These are phyloP conservation scores for Terana coerulea DNA, from an alignment of 768 basidiomycete genomes.

Conservation along the genomic window DNA sequence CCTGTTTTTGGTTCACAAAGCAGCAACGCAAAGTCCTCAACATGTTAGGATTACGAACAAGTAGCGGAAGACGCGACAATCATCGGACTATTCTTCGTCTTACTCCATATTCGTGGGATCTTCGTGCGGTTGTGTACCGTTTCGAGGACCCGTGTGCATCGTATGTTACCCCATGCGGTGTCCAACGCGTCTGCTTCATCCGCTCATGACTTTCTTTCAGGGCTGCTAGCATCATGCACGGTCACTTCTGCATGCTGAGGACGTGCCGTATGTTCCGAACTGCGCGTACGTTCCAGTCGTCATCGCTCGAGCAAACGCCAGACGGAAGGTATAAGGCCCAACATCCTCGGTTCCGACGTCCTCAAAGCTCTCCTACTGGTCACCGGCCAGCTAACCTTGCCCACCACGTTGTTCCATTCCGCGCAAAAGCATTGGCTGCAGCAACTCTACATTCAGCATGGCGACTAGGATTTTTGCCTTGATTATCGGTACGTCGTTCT, in stretches of 20 bases:
- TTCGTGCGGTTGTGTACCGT: constrained; percentile 1
- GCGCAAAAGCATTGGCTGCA: neutral
- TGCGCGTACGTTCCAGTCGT: neutral
- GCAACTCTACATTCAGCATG: constrained; percentile 27
- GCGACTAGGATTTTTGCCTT: constrained; percentile 55
- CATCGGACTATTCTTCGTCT: neutral
- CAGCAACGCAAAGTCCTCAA: neutral
- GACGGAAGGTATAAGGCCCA: neutral
- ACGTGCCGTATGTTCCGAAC: constrained; percentile 1
- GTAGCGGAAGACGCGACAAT: neutral
- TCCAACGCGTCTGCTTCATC: neutral
- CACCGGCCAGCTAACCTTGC: neutral
- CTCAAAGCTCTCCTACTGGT: neutral
- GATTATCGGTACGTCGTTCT: constrained; percentile 42
- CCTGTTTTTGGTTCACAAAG: neutral
- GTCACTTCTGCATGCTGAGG: neutral
- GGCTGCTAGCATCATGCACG: neutral
- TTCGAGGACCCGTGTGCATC: constrained; percentile 5
- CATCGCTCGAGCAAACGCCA: neutral
- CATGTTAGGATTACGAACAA: neutral
- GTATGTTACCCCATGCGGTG: constrained; percentile 6
- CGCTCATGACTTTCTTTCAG: neutral
- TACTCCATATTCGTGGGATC: neutral
- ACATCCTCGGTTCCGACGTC: neutral
- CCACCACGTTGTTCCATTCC: neutral